These are phyloP conservation scores for Rosa lucieae DNA, from an alignment of 306 rosid species.

Conservation along the genomic window DNA sequence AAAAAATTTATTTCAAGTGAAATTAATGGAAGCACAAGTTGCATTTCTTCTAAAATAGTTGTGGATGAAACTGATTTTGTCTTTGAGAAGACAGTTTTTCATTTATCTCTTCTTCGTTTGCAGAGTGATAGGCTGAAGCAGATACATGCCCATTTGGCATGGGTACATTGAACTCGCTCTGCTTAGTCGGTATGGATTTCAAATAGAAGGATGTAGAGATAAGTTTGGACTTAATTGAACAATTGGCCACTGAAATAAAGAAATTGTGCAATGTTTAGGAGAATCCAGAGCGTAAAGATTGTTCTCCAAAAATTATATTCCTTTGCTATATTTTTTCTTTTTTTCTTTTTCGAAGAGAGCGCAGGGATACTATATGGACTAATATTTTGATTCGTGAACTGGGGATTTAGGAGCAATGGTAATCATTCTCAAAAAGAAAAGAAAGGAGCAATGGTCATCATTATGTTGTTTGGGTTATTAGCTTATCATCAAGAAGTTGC, in stretches of 20 bases:
- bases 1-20: slow-evolving; percentile 52
- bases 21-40: slow-evolving; percentile 46
- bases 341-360: too few species aligned
- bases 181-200: slow-evolving; percentile 82
- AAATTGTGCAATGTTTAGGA: slow-evolving; percentile 52
- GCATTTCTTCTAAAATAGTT: slow-evolving; percentile 28
- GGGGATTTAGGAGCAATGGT: too few species aligned
- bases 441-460: too few species aligned
- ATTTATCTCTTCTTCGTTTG: slow-evolving; percentile 23
- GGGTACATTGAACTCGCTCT: slow-evolving; percentile 57
- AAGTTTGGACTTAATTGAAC: slow-evolving; percentile 57
- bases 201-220: slow-evolving; percentile 63
- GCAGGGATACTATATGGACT: too few species aligned
- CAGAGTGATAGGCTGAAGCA: slow-evolving; percentile 79
- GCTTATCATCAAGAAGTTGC: too few species aligned
- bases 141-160: slow-evolving; percentile 59
- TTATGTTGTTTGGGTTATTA: too few species aligned
- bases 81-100: slow-evolving; percentile 58
- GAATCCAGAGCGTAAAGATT: slow-evolving; percentile 57
- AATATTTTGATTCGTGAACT: too few species aligned
- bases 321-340: neutral
- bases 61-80: slow-evolving; percentile 70
- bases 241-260: slow-evolving; percentile 52
- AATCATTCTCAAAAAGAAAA: too few species aligned
- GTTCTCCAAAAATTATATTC: slow-evolving; percentile 8